phyloP scores from a whole-genome alignment of 2,329 filamentous ascomycete genomes.

The Fusarium acutatum region DNA sequence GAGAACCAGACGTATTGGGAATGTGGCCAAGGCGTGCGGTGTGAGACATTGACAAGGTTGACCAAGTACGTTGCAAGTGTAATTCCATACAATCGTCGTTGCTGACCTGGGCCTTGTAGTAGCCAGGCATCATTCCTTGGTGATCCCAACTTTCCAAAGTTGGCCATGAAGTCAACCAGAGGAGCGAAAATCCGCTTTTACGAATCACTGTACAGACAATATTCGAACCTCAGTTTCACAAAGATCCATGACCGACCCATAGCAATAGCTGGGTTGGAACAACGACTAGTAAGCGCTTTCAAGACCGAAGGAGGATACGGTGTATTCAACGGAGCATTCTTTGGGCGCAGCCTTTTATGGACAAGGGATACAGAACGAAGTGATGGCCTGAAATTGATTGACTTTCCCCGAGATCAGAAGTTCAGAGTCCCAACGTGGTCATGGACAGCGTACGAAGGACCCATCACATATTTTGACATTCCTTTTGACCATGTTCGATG shows the following conservation, averaged over 20 bases:
- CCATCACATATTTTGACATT: slow-evolving; percentile 41
- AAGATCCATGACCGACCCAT: slow-evolving; percentile 22
- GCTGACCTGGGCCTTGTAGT: background rate
- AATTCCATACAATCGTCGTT: fast-evolving
- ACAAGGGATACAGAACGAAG: background rate
- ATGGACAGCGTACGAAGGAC: slow-evolving; percentile 48
- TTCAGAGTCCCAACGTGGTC: slow-evolving; percentile 45
- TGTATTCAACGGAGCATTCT: slow-evolving; percentile 16
- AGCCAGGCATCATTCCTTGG: slow-evolving; percentile 25
- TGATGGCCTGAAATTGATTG: background rate
- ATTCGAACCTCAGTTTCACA: slow-evolving; percentile 23
- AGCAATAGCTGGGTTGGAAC: slow-evolving; percentile 31
- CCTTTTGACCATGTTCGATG: slow-evolving; percentile 27
- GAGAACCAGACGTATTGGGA: slow-evolving; percentile 31
- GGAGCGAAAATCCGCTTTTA: slow-evolving; percentile 23
- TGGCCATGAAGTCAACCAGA: background rate
- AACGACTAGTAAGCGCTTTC: slow-evolving; percentile 17
- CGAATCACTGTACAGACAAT: slow-evolving; percentile 24
- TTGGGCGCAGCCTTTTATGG: slow-evolving; percentile 31
- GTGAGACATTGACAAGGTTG: slow-evolving; percentile 21
- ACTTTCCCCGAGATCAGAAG: background rate
- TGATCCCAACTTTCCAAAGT: slow-evolving; percentile 29
- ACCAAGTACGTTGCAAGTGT: slow-evolving; percentile 18
- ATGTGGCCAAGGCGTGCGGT: slow-evolving; percentile 25
- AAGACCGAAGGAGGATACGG: slow-evolving; percentile 27